Conservation (phyloP, 2,329 filamentous ascomycete species). For the Celoporthe dispersa region DNA sequence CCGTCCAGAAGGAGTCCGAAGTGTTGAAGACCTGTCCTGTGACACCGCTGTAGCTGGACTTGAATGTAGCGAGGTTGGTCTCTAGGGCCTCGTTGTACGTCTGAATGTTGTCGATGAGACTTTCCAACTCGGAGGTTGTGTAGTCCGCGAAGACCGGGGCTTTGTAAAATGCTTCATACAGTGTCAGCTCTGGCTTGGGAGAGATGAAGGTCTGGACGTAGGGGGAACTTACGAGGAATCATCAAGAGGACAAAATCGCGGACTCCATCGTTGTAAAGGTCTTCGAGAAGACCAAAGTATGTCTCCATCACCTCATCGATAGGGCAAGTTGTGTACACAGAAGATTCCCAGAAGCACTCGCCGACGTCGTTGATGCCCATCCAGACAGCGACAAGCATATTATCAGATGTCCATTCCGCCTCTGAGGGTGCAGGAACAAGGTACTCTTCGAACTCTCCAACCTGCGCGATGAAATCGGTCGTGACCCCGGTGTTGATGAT, state of each 20-base stretch:
- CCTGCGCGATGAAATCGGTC: conserved; percentile 21
- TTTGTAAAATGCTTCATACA: conserved; percentile 11
- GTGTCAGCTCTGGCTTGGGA: background rate
- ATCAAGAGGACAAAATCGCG: conserved; percentile 18
- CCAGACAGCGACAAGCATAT: conserved; percentile 14
- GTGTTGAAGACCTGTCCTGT: conserved; percentile 20
- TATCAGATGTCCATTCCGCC: conserved; percentile 14
- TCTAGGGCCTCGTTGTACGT: conserved; percentile 21
- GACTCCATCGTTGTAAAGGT: conserved; percentile 20
- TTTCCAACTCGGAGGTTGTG: conserved; percentile 13
- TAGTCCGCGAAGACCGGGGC: conserved; percentile 18
- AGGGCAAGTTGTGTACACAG: conserved; percentile 10
- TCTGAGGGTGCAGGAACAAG: conserved; percentile 19
- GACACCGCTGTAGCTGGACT: conserved; percentile 14
- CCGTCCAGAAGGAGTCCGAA: conserved; percentile 17
- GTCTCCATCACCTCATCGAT: conserved; percentile 20
- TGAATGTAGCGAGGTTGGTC: conserved; percentile 19
- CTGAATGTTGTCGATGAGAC: conserved; percentile 18
- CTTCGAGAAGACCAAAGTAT: conserved; percentile 20
- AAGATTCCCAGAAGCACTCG: conserved; percentile 20
- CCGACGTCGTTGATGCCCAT: conserved; percentile 24
- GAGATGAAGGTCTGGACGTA: background rate
- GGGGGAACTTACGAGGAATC: conserved; percentile 10
- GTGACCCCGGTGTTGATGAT: conserved; percentile 20
- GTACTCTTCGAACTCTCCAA: conserved; percentile 17